Evolutionary conservation across 345 rosid genomes (phyloP), one percentile per base, ranked within the genome.

Genomic region (Eucalyptus sp.): DNA sequence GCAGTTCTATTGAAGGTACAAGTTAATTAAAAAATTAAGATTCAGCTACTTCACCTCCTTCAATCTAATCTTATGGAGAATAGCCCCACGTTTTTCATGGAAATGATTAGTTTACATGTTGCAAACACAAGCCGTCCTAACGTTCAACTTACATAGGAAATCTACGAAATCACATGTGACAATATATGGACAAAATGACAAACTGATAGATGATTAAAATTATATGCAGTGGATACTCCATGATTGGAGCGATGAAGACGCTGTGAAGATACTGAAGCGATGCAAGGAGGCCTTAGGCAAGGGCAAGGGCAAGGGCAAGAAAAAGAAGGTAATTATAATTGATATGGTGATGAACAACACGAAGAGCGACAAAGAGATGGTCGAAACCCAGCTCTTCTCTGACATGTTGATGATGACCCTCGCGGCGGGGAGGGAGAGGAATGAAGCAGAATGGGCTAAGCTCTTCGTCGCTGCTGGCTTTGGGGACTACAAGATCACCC

Each of bases 381-480:
- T 6, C 37, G 89, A 89, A 87, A 90, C 91, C 5, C 87, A 89
- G 2, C 91, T 90, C 81, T 89, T 62, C 52, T 89, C n/a, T 29
- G 93, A 92, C 86, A 87, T 87, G 89, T 5, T 87, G 87, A 88
- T 90, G 90, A 90, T 92, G 93, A 41, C 24, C 2, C 6, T 85
- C 43, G 3, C 44, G 25, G 16, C 54, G 0, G 90, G 91, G 4
- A 52, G 79, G 64, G 89, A 90, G 86, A 86, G 92, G 37, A 86
- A 50, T 18, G 87, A 89, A 81, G 91, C 52, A 48, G 88, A 90
- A 71, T 89, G 90, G 92, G 81, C 90, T 5, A 85, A 89, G 29
- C 91, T 92, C 81, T 89, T 90, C 13, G 25, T 31, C 37, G 90
- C 83, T 60, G 88, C 93, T 22, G 91, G 93, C 5, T 92, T 90